These are phyloP conservation scores for Psilocybe cyanescens DNA, from an alignment of 768 basidiomycete species.

Conservation along the genomic window DNA sequence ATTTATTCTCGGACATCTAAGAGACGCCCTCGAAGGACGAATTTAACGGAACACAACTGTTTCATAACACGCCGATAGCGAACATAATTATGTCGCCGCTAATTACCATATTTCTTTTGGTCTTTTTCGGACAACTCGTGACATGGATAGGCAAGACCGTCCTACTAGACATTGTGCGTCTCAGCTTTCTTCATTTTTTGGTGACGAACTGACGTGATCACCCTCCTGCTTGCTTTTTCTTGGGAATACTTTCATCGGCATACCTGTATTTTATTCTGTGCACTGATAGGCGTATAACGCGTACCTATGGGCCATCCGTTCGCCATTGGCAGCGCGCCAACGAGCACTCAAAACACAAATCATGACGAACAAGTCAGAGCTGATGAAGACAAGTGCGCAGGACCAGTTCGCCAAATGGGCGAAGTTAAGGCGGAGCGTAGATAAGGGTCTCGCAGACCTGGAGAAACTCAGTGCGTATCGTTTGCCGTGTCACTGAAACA, in stretches of 20 bases:
- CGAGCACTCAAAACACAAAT: conserved; percentile 79
- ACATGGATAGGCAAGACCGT: conserved; percentile 90
- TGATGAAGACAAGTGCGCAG: conserved; percentile 89
- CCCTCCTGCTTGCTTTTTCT: background rate
- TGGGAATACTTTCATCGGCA: background rate
- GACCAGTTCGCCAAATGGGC: conserved; percentile 99
- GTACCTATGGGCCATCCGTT: conserved; percentile 70
- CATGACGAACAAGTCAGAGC: conserved; percentile 79
- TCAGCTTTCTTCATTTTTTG: background rate
- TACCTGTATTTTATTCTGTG: background rate
- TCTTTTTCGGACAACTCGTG: conserved; percentile 82
- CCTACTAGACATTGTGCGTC: conserved; percentile 76
- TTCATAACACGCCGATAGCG: background rate
- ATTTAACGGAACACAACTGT: background rate
- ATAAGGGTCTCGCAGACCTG: conserved; percentile 89
- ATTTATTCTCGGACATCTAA: background rate
- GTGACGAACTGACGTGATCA: background rate
- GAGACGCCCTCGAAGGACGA: background rate
- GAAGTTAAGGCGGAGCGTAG: conserved; percentile 85
- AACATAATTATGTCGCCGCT: conserved; percentile 68
- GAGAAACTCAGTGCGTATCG: conserved; percentile 84
- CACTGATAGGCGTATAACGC: conserved; percentile 65
- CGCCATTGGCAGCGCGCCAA: conserved; percentile 59
- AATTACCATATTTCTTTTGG: conserved; percentile 78
- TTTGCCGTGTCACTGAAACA: background rate